Evolutionary conservation across 192 early-diverging fungal genomes (phyloP).

Genomic region (Mortierella alpina): DNA sequence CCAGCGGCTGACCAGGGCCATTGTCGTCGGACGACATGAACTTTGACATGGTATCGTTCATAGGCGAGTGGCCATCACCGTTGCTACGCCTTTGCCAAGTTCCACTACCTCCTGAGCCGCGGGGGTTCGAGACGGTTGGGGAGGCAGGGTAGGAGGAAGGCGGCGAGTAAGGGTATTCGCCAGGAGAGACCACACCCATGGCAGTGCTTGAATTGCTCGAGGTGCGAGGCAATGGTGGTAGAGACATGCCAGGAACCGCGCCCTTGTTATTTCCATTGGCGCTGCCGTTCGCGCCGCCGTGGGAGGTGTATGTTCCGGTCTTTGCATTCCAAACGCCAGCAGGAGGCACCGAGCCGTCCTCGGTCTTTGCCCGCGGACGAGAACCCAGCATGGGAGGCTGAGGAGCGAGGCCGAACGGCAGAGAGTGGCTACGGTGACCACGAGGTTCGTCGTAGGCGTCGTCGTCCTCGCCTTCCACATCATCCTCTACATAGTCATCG

Average conservation of each 20-base stretch:
- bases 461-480: constrained; percentile 54
- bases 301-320: constrained; percentile 7
- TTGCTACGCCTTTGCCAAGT: constrained; percentile 55
- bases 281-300: constrained; percentile 11
- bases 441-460: constrained; percentile 37
- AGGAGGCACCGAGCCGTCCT: constrained; percentile 35
- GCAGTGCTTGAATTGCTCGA: constrained; percentile 42
- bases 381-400: constrained; percentile 25
- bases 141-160: constrained; percentile 68
- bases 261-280: neutral
- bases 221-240: constrained; percentile 51
- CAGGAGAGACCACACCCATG: constrained; percentile 45
- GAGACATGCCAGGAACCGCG: constrained; percentile 34
- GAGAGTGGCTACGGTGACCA: constrained; percentile 41
- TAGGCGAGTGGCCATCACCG: constrained; percentile 55
- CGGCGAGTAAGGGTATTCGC: constrained; percentile 60
- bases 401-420: constrained; percentile 51
- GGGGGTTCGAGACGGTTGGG: constrained; percentile 58
- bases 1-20: constrained; percentile 29
- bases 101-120: constrained; percentile 48
- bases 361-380: constrained; percentile 42
- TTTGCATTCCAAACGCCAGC: constrained; percentile 42
- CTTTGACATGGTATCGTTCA: constrained; percentile 62
- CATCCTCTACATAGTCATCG: constrained; percentile 61
- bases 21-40: constrained; percentile 58